Percentiles rank a stretch among this genome's conserved stretches.
These are phyloP conservation scores for Penicillium sp. DNA, from an alignment of 2,329 filamentous ascomycete genomes.

Conservation along the genomic window DNA sequence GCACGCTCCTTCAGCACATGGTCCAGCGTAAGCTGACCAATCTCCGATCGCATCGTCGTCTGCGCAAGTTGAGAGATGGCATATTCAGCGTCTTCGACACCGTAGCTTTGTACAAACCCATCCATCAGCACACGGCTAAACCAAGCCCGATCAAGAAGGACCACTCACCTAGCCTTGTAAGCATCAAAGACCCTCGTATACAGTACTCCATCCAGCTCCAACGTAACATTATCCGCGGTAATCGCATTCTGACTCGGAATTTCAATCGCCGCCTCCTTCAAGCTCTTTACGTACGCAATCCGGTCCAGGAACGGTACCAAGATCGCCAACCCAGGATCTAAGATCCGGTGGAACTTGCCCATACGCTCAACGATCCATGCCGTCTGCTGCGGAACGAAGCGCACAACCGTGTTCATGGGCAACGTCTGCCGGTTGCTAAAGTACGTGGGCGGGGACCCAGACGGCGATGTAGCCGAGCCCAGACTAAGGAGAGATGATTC, in stretches of 20 bases:
- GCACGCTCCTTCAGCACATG: conserved; percentile 97
- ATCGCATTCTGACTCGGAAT: conserved; percentile 98
- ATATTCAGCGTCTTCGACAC: conserved; percentile 97
- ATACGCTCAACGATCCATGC: conserved; percentile 99
- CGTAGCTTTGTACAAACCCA: conserved; percentile 68
- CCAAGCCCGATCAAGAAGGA: background rate
- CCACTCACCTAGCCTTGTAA: conserved; percentile 85
- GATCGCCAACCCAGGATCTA: conserved; percentile 88
- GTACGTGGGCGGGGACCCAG: conserved; percentile 65
- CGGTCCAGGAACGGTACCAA: conserved; percentile 89
- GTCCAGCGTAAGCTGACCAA: conserved; percentile 93
- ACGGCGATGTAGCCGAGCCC: conserved; percentile 29
- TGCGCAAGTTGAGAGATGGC: conserved; percentile 97
- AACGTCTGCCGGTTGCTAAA: conserved; percentile 70
- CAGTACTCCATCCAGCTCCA: conserved; percentile 93
- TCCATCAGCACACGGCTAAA: background rate
- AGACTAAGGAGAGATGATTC: conserved; percentile 41
- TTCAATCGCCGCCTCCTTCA: conserved; percentile 96
- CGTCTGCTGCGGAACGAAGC: conserved; percentile 98
- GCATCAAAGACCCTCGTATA: conserved; percentile 97
- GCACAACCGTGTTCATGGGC: conserved; percentile 91
- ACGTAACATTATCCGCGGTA: conserved; percentile 95
- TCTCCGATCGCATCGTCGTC: conserved; percentile 98
- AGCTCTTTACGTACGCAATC: conserved; percentile 95
- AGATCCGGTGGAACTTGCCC: conserved; percentile 94